phyloP scores from a whole-genome alignment of 2,329 filamentous ascomycete species.

The Arthroderma sp. region DNA sequence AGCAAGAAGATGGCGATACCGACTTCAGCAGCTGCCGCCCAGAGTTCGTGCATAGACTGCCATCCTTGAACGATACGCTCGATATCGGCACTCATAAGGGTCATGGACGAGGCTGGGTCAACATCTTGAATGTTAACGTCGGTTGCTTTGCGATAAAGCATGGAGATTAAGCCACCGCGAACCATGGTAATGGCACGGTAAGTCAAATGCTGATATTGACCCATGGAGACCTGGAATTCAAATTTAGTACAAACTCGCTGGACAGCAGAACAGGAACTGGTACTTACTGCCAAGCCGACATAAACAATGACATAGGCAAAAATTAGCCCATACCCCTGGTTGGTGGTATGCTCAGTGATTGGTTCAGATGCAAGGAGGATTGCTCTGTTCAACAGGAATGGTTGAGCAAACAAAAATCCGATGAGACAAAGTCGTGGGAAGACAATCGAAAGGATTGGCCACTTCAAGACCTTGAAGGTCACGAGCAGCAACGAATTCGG shows the following conservation, averaged over 20 bases:
- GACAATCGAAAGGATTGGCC: conserved; percentile 24
- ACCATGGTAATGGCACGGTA: conserved; percentile 36
- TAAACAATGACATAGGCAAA: conserved; percentile 36
- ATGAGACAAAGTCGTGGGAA: conserved; percentile 26
- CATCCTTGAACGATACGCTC: conserved; percentile 34
- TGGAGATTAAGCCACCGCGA: conserved; percentile 34
- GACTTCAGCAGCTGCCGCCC: conserved; percentile 36
- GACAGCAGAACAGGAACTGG: background rate
- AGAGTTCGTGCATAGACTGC: conserved; percentile 35
- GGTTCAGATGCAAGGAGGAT: conserved; percentile 25
- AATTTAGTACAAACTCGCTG: background rate
- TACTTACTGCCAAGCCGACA: conserved; percentile 29
- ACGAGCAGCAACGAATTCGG: conserved; percentile 23
- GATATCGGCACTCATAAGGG: conserved; percentile 37
- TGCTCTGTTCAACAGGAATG: conserved; percentile 28
- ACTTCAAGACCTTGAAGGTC: conserved; percentile 24
- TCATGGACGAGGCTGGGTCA: conserved; percentile 30
- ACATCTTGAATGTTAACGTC: conserved; percentile 24
- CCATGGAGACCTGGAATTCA: conserved; percentile 25
- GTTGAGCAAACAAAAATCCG: conserved; percentile 29
- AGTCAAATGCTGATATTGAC: conserved; percentile 32
- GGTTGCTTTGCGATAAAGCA: conserved; percentile 40
- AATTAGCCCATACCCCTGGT: conserved; percentile 34
- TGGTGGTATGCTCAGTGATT: conserved; percentile 20
- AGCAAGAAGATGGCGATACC: conserved; percentile 36